Evolutionary conservation across 2,329 filamentous ascomycete species (phyloP), one percentile per base, ranked within the genome.

Genomic region (Fusarium sterilihyphosum): DNA sequence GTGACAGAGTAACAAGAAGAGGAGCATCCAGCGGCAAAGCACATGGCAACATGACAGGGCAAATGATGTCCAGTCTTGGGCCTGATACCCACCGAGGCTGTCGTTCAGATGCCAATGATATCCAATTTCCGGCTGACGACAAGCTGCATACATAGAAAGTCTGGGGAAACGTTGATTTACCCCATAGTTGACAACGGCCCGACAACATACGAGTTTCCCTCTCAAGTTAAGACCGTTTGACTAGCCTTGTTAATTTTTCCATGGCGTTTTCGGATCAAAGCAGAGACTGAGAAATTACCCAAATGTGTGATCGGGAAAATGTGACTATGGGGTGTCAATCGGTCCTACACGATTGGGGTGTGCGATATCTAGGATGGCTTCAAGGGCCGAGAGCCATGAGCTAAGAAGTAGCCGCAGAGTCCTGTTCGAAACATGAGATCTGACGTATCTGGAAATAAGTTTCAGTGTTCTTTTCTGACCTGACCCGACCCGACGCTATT

Each of bases 341-440:
- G 67, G 71, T 73, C 71, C 67, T 74, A 68, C 53, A 54, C 37
- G 33, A 47, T 43, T 61, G 56, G 50, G 61, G 61, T 59, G 61
- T 53, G 50, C 31, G n/a, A 71, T 46, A 57, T 41, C 50, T 38
- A 46, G 41, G 63, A 71, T 65, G 46, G 71, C 63, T 68, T 67
- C 22, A 29, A 41, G 58, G 53, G 44, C 57, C 29, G 38, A 56
- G 46, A 49, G 37, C 49, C n/a, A 58, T 50, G 50, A 54, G 40
- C 43, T 58, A 37, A 49, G 44, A 33, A 29, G 26, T 43, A 50
- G 33, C 66, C 38, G 26, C 37, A 29, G 29, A 26, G n/a, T 50
- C 43, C 43, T 54, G 43, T 24, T 44, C 47, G 43, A 69, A 62
- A 35, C 41, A 44, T 62, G 38, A 69, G 53, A 69, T 56, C 26